Conservation (phyloP, 75 land plant genomes). For the Ceratopteris richardii region DNA sequence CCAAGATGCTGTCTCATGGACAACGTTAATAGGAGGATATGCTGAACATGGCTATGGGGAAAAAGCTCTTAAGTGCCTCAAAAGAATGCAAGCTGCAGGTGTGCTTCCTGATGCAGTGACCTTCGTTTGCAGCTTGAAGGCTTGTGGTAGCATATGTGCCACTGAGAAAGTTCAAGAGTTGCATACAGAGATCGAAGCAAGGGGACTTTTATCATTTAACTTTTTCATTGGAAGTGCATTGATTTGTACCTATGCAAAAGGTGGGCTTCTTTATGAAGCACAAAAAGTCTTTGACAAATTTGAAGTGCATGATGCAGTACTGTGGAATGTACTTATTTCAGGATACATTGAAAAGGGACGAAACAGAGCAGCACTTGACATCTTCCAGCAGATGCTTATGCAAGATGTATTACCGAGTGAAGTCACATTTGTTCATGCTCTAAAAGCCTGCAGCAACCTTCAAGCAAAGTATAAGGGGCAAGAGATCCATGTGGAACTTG, state of each 20-base stretch:
- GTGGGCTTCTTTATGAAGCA: constrained; percentile 11
- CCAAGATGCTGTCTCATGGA: constrained; percentile 73
- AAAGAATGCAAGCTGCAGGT: constrained; percentile 32
- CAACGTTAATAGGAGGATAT: constrained; percentile 52
- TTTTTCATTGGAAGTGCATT: constrained; percentile 18
- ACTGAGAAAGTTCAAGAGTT: constrained; percentile 5
- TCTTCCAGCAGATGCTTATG: constrained; percentile 19
- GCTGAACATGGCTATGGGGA: constrained; percentile 46
- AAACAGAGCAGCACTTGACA: constrained; percentile 11
- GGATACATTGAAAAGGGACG: constrained; percentile 13
- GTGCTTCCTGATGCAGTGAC: constrained; percentile 60
- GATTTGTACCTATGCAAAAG: constrained; percentile 7
- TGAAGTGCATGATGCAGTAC: constrained; percentile 1
- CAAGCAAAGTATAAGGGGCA: constrained; percentile 5
- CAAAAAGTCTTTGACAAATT: constrained; percentile 5
- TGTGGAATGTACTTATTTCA: constrained; percentile 13
- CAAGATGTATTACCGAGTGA: constrained; percentile 19
- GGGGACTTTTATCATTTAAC: constrained; percentile 33
- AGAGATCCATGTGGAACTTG: constrained; percentile 22
- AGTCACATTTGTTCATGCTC: constrained; percentile 14
- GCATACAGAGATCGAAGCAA: neutral
- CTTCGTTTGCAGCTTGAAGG: constrained; percentile 54
- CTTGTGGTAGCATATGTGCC: constrained; percentile 39
- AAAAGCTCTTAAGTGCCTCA: constrained; percentile 29
- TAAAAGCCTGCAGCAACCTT: constrained; percentile 33